Percentiles rank a stretch among this genome's conserved stretches.
Conservation (phyloP, 2,329 filamentous ascomycete species). For the Penicillium sclerotiorum region DNA sequence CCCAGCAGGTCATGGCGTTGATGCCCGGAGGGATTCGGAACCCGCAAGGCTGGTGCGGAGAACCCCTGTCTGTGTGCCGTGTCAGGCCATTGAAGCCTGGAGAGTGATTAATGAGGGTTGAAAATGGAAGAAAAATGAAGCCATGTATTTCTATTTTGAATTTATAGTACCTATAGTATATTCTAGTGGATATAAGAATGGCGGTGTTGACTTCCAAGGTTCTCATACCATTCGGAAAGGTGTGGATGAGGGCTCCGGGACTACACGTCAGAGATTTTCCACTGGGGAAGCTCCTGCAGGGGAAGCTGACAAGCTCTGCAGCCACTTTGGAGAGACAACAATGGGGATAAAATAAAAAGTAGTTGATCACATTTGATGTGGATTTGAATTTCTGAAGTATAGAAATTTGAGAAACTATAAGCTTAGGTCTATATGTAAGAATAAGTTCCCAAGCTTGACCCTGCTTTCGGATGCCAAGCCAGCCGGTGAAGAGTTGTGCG, state of each 20-base stretch:
- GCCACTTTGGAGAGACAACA: no score
- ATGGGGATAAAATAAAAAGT: no score
- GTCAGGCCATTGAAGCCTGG: slow-evolving; percentile 2
- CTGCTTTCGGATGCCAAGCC: slow-evolving; percentile 28
- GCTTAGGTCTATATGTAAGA: no score
- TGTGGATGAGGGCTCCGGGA: slow-evolving; percentile 16
- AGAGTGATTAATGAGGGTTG: not conserved
- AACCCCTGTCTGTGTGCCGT: slow-evolving; percentile 24
- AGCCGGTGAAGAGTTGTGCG: slow-evolving; percentile 20
- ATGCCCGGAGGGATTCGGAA: slow-evolving; percentile 29
- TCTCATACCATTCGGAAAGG: slow-evolving; percentile 13
- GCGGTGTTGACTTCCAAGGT: slow-evolving; percentile 9
- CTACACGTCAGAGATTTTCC: slow-evolving; percentile 32
- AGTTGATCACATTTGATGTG: no score
- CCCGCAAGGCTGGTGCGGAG: slow-evolving; percentile 27
- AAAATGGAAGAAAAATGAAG: not conserved
- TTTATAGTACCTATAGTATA: not conserved
- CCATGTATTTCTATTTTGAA: not conserved
- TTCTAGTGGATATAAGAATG: not conserved
- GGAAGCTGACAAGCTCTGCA: not conserved
- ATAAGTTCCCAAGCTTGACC: slow-evolving; percentile 7
- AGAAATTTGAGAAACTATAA: no score
- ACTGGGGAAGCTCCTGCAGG: slow-evolving; percentile 9
- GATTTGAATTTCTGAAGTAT: no score
- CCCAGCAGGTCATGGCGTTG: slow-evolving; percentile 3